A percentile compares a stretch with the other conserved stretches of the same genome.
Evolutionary conservation across 805 yeast species (phyloP).

Genomic region (Torulaspora microellipsoides): DNA sequence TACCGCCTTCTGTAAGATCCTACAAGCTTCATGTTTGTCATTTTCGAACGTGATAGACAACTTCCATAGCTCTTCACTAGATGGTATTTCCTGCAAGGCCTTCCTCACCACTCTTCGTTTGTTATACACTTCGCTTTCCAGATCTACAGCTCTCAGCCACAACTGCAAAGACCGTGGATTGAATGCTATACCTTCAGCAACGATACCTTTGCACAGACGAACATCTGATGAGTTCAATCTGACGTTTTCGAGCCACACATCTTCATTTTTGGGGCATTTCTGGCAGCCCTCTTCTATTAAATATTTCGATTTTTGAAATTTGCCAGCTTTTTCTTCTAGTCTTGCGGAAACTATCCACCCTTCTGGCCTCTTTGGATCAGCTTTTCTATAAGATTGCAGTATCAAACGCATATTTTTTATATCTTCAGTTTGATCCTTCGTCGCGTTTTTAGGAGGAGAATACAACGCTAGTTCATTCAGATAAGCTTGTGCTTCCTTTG

Average conservation of each 20-base stretch:
- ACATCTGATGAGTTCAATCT: slow-evolving; percentile 48
- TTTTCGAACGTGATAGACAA: slow-evolving; percentile 56
- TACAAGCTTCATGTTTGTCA: slow-evolving; percentile 43
- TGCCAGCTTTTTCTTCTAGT: slow-evolving; percentile 62
- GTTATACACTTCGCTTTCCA: slow-evolving; percentile 55
- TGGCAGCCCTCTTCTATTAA: slow-evolving; percentile 72
- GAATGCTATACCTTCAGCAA: slow-evolving; percentile 58
- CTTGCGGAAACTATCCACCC: slow-evolving; percentile 88
- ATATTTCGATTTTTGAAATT: slow-evolving; percentile 50
- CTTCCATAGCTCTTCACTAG: slow-evolving; percentile 61
- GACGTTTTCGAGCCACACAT: slow-evolving; percentile 78
- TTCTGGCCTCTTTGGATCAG: slow-evolving; percentile 67
- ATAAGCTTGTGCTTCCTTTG: slow-evolving; percentile 40
- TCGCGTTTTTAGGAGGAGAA: slow-evolving; percentile 2
- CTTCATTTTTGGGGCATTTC: slow-evolving; percentile 60
- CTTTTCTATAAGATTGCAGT: slow-evolving; percentile 60
- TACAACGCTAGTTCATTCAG: slow-evolving; percentile 36
- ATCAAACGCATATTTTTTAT: slow-evolving; percentile 53
- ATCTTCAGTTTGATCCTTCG: slow-evolving; percentile 46
- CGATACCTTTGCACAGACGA: slow-evolving; percentile 49
- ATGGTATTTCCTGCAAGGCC: slow-evolving; percentile 65
- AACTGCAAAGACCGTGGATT: slow-evolving; percentile 54
- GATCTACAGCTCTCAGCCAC: slow-evolving; percentile 68
- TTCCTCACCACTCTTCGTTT: slow-evolving; percentile 59
- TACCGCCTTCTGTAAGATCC: slow-evolving; percentile 59